Evolutionary conservation across 441 rosid genomes (phyloP).

Genomic region (Adansonia gregorii): DNA sequence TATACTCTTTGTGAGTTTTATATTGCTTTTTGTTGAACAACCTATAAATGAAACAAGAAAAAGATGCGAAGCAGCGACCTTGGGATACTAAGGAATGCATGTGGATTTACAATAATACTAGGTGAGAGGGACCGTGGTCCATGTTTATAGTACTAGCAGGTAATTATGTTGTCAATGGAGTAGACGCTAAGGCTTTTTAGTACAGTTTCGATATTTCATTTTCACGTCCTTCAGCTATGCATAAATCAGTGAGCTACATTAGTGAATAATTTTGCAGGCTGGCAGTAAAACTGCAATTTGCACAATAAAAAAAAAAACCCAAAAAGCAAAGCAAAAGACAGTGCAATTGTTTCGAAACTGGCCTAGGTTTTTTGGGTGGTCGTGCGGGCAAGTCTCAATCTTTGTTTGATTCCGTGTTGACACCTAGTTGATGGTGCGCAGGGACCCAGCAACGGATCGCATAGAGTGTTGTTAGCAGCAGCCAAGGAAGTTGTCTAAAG

Average conservation of each 20-base stretch:
- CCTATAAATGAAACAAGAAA: not conserved
- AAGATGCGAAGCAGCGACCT: not conserved
- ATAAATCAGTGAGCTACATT: not conserved
- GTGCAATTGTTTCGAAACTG: not conserved
- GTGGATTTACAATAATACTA: not conserved
- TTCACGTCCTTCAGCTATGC: not conserved
- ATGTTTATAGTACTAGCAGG: not conserved
- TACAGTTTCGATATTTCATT: not conserved
- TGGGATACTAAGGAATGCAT: conserved; percentile 4
- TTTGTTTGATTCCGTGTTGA: not conserved
- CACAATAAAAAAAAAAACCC: not conserved
- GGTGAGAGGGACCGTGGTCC: not conserved
- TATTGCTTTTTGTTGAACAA: not conserved
- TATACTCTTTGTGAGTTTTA: no score
- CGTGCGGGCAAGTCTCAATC: conserved; percentile 10
- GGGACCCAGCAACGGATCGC: not conserved
- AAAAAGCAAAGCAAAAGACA: not conserved
- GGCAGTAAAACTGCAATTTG: not conserved
- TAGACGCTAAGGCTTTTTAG: not conserved
- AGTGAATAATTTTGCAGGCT: not conserved
- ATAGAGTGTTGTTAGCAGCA: not conserved
- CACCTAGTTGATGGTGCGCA: not conserved
- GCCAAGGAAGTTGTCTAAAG: not conserved
- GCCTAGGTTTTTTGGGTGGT: conserved; percentile 14
- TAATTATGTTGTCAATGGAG: not conserved